These are phyloP conservation scores for Phytophthora ohioensis DNA, from an alignment of 352 stramenopile genomes.

Conservation along the genomic window DNA sequence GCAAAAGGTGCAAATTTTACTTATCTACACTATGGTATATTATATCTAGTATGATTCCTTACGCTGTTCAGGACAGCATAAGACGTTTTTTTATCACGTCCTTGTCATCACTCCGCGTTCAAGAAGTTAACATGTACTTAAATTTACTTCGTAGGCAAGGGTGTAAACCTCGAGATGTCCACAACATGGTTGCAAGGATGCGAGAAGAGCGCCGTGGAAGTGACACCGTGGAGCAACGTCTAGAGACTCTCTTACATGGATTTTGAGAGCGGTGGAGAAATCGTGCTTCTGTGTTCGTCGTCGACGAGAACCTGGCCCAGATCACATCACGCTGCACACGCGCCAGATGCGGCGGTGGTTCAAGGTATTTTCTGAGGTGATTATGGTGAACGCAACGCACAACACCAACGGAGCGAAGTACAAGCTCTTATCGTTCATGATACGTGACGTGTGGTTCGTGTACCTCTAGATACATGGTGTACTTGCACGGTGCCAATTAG, in stretches of 20 bases:
- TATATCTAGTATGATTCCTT: no score
- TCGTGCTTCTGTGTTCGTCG: constrained; percentile 6
- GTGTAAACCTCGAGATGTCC: constrained; percentile 8
- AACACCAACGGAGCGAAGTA: constrained; percentile 13
- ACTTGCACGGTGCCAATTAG: no score
- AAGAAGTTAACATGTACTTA: no score
- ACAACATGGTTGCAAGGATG: constrained; percentile 15
- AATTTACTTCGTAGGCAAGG: constrained; percentile 2
- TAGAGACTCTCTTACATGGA: background rate
- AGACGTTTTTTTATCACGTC: no score
- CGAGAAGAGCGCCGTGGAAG: background rate
- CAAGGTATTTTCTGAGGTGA: constrained; percentile 14
- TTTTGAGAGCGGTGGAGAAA: constrained; percentile 4
- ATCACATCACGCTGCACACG: background rate
- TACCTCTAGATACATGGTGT: no score
- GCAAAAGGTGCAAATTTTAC: no score
- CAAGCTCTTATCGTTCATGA: constrained; percentile 27
- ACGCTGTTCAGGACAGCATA: no score
- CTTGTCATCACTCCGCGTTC: no score
- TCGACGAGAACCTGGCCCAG: constrained; percentile 1
- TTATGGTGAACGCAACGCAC: constrained; percentile 12
- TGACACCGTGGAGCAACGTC: background rate
- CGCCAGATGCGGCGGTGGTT: no score
- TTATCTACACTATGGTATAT: no score
- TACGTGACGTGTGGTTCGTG: background rate